Conservation (phyloP, 192 early-diverging fungal species). For the Kickxella alabastrina region DNA sequence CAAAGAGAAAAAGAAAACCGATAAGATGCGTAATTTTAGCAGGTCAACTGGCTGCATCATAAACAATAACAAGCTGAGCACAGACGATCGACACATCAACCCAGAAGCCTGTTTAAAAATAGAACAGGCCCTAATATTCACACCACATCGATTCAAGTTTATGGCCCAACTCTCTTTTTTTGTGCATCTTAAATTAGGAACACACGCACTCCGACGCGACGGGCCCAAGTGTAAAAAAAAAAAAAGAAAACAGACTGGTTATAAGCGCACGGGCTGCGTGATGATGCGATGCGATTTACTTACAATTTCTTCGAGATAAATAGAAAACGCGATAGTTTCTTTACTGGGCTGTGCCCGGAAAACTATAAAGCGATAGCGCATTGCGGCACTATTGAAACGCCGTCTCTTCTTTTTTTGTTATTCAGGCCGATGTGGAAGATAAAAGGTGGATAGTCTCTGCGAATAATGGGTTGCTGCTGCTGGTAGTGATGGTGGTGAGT, state of each 20-base stretch:
- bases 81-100: background rate
- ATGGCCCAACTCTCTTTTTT: background rate
- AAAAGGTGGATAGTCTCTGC: no score
- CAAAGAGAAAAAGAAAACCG: background rate
- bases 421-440: no score
- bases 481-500: no score
- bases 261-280: no score
- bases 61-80: no score
- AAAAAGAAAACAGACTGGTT: background rate
- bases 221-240: background rate
- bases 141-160: no score
- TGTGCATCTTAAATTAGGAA: background rate
- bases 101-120: slow-evolving; percentile 7
- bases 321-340: slow-evolving; percentile 33
- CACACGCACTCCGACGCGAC: no score
- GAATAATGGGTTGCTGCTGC: no score
- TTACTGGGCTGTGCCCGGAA: slow-evolving; percentile 46
- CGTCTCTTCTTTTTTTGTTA: slow-evolving; percentile 1
- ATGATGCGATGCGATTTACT: background rate
- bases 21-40: no score
- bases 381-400: slow-evolving; percentile 8
- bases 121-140: no score
- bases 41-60: no score
- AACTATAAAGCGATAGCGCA: slow-evolving; percentile 51
- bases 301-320: slow-evolving; percentile 37